Evolutionary conservation across 2,329 filamentous ascomycete genomes (phyloP), one percentile per base, ranked within the genome.

Genomic region (Aspergillus fumigatiaffinis): DNA sequence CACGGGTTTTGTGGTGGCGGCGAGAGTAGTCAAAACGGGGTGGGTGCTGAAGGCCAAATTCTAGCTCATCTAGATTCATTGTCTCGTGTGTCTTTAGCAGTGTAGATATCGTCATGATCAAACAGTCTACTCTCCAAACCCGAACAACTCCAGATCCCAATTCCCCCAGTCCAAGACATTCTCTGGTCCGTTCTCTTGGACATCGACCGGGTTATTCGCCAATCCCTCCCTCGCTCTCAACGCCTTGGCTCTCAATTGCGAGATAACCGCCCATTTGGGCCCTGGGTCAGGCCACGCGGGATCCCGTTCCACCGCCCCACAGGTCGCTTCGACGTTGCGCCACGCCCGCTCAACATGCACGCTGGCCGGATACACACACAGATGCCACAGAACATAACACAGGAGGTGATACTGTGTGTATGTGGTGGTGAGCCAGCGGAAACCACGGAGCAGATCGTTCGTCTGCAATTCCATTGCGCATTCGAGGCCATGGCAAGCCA

Each of bases 391-490:
- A 0, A 77, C 65, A 55, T 78, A 79, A 2, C 79, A 73, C 21
- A 79, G 66, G 32, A 76, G 68, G 52, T 80, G 74, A 21, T 75
- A 79, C 60, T 79, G 78, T 0, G 76, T 74, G 41, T 73, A 79
- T 0, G 73, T 71, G n/a, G 71, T 66, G 35, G 67, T 66, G 1
- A 72, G 58, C 77, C 78, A 80, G 26, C 68, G 66, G 50, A 61
- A 78, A 2, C 71, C 66, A 3, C 64, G 59, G 9, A 79, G 64
- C 29, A 79, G 63, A 10, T 79, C 76, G 26, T 79, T 73, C 0
- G 59, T 60, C 54, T 69, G 67, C 38, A 72, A 53, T 4, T 64
- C 57, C 6, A 73, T 54, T 3, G 60, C 56, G 2, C 71, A 60
- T 25, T 78, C 74, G 0, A 80, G 62, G 0, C 74, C 67, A 1